phyloP scores from a whole-genome alignment of 352 stramenopile genomes.

The Thraustochytrium striatum region DNA sequence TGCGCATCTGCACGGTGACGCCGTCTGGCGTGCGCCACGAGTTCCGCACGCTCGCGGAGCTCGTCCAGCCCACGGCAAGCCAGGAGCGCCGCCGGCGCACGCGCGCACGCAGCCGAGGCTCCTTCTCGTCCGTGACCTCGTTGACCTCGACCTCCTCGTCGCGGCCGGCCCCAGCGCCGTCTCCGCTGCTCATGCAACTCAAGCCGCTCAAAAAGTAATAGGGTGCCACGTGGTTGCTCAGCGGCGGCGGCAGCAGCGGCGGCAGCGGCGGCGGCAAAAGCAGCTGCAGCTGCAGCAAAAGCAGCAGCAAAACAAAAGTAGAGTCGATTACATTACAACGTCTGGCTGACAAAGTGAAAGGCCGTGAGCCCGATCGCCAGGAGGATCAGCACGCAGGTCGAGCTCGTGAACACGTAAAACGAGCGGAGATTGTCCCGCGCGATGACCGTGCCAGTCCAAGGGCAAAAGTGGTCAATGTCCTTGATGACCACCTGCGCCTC shows the following conservation, averaged over 20 bases:
- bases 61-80: too few relatives aligned
- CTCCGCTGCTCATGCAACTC: too few relatives aligned
- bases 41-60: constrained; percentile 33
- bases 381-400: constrained; percentile 17
- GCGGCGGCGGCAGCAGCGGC: too few relatives aligned
- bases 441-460: constrained; percentile 48
- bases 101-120: too few relatives aligned
- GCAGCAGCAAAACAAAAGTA: neutral
- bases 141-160: too few relatives aligned
- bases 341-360: neutral
- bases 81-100: too few relatives aligned
- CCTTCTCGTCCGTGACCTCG: too few relatives aligned
- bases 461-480: constrained; percentile 43
- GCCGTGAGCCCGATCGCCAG: neutral
- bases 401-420: constrained; percentile 44
- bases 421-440: constrained; percentile 7
- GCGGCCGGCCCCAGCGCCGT: too few relatives aligned
- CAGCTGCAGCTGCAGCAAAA: too few relatives aligned
- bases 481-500: constrained; percentile 39
- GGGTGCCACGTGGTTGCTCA: too few relatives aligned
- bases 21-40: constrained; percentile 21
- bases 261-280: too few relatives aligned
- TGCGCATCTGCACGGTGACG: constrained; percentile 32
- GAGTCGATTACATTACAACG: neutral
- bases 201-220: too few relatives aligned